A percentile compares a stretch with the other conserved stretches of the same genome.
These are phyloP conservation scores for Talaromyces sp. DNA, from an alignment of 2,329 filamentous ascomycete species.

Conservation along the genomic window DNA sequence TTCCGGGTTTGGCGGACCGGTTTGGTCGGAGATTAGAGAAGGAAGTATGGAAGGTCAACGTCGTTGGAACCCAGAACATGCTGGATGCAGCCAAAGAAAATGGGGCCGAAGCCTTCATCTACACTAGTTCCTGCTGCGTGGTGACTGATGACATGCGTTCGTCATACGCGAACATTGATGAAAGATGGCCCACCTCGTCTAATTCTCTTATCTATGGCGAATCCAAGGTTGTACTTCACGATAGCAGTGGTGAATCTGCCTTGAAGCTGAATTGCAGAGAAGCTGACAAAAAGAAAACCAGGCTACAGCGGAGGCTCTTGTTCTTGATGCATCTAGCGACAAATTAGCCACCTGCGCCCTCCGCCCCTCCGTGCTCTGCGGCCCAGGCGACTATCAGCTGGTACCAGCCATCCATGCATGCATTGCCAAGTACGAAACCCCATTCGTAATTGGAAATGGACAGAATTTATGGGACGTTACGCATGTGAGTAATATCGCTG, in stretches of 20 bases:
- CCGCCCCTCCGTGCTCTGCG: conserved; percentile 48
- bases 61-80: conserved; percentile 58
- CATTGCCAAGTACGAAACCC: conserved; percentile 47
- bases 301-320: conserved; percentile 46
- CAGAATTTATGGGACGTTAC: conserved; percentile 49
- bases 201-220: conserved; percentile 49
- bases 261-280: conserved; percentile 1
- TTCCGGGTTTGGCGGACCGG: conserved; percentile 42
- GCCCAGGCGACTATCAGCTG: conserved; percentile 47
- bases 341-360: conserved; percentile 45
- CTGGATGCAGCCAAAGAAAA: conserved; percentile 48
- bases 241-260: conserved; percentile 3
- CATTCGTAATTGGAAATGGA: conserved; percentile 45
- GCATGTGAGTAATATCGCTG: conserved; percentile 48
- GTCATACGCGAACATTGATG: conserved; percentile 42
- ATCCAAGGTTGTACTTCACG: conserved; percentile 38
- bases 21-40: conserved; percentile 38
- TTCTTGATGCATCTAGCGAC: conserved; percentile 40
- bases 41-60: conserved; percentile 55
- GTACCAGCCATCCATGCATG: conserved; percentile 48
- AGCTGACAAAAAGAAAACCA: conserved; percentile 28
- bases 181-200: conserved; percentile 42
- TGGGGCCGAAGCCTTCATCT: conserved; percentile 56
- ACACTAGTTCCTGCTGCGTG: conserved; percentile 60
- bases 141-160: conserved; percentile 53